phyloP scores from a whole-genome alignment of 2,329 filamentous ascomycete genomes.

The Aspergillus sojae region DNA sequence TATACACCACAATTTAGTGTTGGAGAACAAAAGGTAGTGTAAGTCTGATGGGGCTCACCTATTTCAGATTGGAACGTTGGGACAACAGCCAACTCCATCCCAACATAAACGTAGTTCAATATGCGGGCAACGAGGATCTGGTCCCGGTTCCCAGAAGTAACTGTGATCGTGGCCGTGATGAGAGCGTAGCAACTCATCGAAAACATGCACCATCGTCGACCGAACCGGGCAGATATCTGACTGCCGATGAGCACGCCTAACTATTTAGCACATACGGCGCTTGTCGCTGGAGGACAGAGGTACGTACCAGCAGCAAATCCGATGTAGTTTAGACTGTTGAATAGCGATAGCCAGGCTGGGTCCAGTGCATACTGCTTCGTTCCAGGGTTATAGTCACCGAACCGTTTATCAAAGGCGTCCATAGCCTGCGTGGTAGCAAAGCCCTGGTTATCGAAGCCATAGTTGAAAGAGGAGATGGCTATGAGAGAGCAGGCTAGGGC shows the following conservation, averaged over 20 bases:
- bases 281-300: background rate
- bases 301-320: conserved; percentile 15
- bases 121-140: conserved; percentile 41
- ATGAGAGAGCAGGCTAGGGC: conserved; percentile 27
- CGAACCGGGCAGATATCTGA: conserved; percentile 32
- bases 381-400: conserved; percentile 32
- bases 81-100: conserved; percentile 35
- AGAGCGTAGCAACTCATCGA: conserved; percentile 42
- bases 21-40: background rate
- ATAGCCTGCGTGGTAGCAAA: conserved; percentile 44
- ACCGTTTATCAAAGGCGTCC: conserved; percentile 38
- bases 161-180: conserved; percentile 32
- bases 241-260: conserved; percentile 32
- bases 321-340: conserved; percentile 23
- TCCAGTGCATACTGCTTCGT: conserved; percentile 29
- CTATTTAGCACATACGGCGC: background rate
- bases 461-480: conserved; percentile 43
- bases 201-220: conserved; percentile 41
- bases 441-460: conserved; percentile 46
- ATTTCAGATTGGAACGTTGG: conserved; percentile 27
- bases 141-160: conserved; percentile 32
- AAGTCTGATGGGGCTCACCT: background rate
- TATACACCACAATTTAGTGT: conserved; percentile 3
- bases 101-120: conserved; percentile 44
- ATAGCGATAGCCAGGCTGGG: conserved; percentile 38